Evolutionary conservation across 352 stramenopile species (phyloP).

Genomic region (Phytophthora sansomeana): DNA sequence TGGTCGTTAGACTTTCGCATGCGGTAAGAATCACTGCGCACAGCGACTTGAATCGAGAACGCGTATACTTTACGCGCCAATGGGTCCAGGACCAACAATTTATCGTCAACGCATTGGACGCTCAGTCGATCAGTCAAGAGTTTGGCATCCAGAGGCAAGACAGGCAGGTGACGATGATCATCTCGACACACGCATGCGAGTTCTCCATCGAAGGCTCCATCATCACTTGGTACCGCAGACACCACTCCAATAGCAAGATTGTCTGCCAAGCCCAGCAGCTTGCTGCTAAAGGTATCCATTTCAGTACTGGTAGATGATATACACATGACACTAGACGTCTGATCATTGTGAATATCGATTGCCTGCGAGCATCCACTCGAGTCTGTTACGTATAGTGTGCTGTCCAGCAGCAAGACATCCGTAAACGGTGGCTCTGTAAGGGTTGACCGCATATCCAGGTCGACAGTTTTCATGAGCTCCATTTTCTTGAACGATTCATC

Average conservation of each 20-base stretch:
- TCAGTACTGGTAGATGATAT: background rate
- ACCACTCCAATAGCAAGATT: conserved; percentile 45
- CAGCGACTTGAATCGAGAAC: conserved; percentile 44
- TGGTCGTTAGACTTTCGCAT: conserved; percentile 43
- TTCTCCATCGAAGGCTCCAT: conserved; percentile 24
- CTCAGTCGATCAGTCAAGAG: conserved; percentile 37
- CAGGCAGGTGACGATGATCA: conserved; percentile 45
- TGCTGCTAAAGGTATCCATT: conserved; percentile 4
- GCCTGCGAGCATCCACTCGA: conserved; percentile 34
- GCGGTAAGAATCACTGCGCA: conserved; percentile 66
- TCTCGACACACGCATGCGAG: conserved; percentile 44
- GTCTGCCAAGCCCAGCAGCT: conserved; percentile 36
- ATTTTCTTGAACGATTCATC: conserved; percentile 40
- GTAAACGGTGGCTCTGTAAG: conserved; percentile 34
- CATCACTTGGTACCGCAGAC: conserved; percentile 6
- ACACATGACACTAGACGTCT: conserved; percentile 44
- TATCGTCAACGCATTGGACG: conserved; percentile 33
- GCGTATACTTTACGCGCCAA: conserved; percentile 27
- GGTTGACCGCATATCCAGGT: conserved; percentile 41
- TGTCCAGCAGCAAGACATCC: conserved; percentile 35
- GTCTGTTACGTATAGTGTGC: conserved; percentile 44
- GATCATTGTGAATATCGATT: conserved; percentile 50
- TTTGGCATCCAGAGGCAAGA: conserved; percentile 31
- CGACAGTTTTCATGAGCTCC: conserved; percentile 34
- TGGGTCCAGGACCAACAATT: conserved; percentile 50